Base-by-base conservation (phyloP, 352 stramenopile species). In the Phytophthora constricta region DNA sequence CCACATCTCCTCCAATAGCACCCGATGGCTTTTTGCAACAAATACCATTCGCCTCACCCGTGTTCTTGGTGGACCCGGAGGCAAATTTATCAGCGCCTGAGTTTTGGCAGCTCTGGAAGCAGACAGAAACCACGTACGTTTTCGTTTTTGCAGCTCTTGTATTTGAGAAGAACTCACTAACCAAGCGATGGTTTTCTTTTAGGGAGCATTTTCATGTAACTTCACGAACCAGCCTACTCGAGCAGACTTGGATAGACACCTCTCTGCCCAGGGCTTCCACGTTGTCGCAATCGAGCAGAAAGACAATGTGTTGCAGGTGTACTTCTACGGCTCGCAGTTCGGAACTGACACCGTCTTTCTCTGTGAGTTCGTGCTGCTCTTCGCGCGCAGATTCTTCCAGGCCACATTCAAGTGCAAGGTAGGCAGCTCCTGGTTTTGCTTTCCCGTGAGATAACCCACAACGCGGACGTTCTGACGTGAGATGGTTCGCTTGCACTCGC, bases 371-470 rank as follows among this genome's bases (percentile, higher is more conserved):
- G 80, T 94, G 25, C 68, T 94, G 42, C 76, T 94, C 20, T 90
- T 78, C 55, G 68, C 80, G 27, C 72, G 86, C 2, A 74, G 75
- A n/a, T 94, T 92, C 66, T 94, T 94, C 72, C 84, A 92, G 51
- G 82, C 84, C 20, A 92, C 84, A 1, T 94, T 94, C 70, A 94
- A 94, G 48, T 92, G 84, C 81, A 76, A 82, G 79, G 86, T 92
- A 65, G 27, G 63, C 59, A 34, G 10, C 39, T 46, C 33, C 23
- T 65, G 33, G 25, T 34, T n/a, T 27, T n/a, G 20, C 37, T 50
- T 20, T 42, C n/a, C 16, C n/a, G n/a, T 39, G 17, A 28, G 8
- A 52, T 16, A 68, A 46, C 43, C 28, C 45, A 25, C n/a, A n/a
- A n/a, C n/a, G n/a, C 19, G 16, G 46, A 19, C 10, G 5, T 31